These are phyloP conservation scores for Ceratobasidium theobromae DNA, from an alignment of 1,284 basidiomycete species.

Conservation along the genomic window DNA sequence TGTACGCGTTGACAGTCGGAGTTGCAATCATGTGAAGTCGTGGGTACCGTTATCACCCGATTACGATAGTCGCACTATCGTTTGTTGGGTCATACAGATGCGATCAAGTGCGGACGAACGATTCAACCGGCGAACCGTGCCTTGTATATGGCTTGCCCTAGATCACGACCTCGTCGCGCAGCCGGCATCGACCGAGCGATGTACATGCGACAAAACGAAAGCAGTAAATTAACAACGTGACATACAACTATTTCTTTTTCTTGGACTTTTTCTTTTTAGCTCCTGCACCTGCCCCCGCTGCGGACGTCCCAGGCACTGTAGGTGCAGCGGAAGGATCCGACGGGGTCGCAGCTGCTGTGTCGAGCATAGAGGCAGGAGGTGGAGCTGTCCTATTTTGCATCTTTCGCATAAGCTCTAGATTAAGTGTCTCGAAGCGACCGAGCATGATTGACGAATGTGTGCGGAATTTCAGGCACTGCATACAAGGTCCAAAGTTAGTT, in stretches of 20 bases:
- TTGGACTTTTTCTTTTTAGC: slow-evolving; percentile 59
- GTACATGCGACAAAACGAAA: not conserved
- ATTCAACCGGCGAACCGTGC: not conserved
- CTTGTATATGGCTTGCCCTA: not conserved
- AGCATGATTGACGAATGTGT: slow-evolving; percentile 90
- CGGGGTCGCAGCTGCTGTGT: not conserved
- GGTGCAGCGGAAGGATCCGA: not conserved
- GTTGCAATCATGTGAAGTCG: not conserved
- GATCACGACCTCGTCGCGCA: not conserved
- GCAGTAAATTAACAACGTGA: not conserved
- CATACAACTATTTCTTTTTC: slow-evolving; percentile 52
- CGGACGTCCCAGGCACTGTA: slow-evolving; percentile 30
- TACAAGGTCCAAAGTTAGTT: not conserved
- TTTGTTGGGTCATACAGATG: not conserved
- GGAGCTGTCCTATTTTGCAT: slow-evolving; percentile 65
- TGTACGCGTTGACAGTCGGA: not conserved
- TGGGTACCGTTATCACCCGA: not conserved
- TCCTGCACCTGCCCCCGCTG: slow-evolving; percentile 44
- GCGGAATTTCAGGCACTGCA: slow-evolving; percentile 90
- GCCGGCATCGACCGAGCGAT: not conserved
- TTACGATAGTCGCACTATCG: not conserved
- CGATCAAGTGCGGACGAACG: not conserved
- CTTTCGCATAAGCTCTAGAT: slow-evolving; percentile 75
- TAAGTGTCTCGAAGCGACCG: slow-evolving; percentile 91
- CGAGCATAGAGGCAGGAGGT: slow-evolving; percentile 14